These are phyloP conservation scores for Obba rivulosa DNA, from an alignment of 768 basidiomycete genomes.

Conservation along the genomic window DNA sequence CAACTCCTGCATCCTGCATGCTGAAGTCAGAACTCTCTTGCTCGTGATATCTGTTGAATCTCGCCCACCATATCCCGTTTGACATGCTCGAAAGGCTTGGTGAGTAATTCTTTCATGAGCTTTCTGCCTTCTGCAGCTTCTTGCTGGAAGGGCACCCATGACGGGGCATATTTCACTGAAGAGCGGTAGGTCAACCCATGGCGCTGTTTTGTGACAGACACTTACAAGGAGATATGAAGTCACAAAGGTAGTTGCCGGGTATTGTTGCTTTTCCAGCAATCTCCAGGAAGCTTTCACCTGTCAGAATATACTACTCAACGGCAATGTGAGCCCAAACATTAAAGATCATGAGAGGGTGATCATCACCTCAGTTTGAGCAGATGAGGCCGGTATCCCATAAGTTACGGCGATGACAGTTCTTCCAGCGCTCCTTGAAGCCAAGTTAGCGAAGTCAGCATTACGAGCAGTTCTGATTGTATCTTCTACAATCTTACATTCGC, in stretches of 20 bases:
- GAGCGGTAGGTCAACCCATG: constrained; percentile 5
- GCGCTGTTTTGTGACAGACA: not conserved
- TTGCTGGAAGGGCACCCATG: constrained; percentile 24
- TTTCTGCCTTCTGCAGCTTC: constrained; percentile 9
- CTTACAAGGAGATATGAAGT: constrained; percentile 8
- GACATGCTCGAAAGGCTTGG: constrained; percentile 16
- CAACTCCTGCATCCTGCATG: constrained; percentile 6
- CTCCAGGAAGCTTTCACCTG: constrained; percentile 33
- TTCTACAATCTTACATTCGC: constrained; percentile 7
- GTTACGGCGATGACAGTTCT: constrained; percentile 6
- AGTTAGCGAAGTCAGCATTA: no score
- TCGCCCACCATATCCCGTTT: constrained; percentile 16
- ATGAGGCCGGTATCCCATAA: constrained; percentile 3
- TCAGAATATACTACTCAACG: constrained; percentile 32
- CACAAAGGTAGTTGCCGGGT: constrained; percentile 38
- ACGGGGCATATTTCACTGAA: constrained; percentile 17
- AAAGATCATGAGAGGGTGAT: no score
- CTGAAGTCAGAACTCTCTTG: no score
- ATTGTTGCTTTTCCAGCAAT: constrained; percentile 27
- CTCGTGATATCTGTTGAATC: no score
- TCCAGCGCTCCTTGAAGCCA: constrained; percentile 1
- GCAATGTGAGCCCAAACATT: not conserved
- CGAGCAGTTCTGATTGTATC: no score
- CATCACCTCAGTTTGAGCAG: constrained; percentile 8
- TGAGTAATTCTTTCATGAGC: constrained; percentile 9